These are phyloP conservation scores for Marchantia polymorpha DNA, from an alignment of 225 moss, liverwort and hornwort species.

Conservation along the genomic window DNA sequence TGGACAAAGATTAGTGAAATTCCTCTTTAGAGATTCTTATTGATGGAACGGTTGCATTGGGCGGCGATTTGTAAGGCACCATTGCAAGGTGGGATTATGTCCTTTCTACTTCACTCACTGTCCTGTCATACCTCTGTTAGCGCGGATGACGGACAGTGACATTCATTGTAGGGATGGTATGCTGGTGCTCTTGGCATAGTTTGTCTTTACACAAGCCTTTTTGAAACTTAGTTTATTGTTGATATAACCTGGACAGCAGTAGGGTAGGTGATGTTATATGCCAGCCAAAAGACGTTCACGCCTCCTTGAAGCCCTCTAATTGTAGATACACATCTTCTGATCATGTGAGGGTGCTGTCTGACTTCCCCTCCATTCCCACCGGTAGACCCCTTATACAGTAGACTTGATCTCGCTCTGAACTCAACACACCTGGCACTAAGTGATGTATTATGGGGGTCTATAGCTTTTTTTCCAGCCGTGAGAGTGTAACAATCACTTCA, in stretches of 20 bases:
- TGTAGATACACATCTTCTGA: constrained; percentile 36
- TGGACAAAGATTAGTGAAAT: neutral
- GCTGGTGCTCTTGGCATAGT: constrained; percentile 20
- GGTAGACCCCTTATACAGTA: constrained; percentile 19
- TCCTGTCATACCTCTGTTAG: constrained; percentile 1
- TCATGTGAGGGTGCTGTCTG: constrained; percentile 28
- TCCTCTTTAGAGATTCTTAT: neutral
- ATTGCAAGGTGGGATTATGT: constrained; percentile 18
- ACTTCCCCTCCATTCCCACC: constrained; percentile 6
- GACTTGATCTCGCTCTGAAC: constrained; percentile 22
- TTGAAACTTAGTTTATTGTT: constrained; percentile 39
- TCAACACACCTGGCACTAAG: constrained; percentile 26
- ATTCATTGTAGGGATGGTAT: constrained; percentile 44
- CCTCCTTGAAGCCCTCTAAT: constrained; percentile 34
- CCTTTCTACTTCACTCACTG: constrained; percentile 31
- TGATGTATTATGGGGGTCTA: constrained; percentile 12
- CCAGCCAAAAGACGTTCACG: constrained; percentile 22
- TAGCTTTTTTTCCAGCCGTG: constrained; percentile 1
- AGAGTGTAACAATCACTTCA: constrained; percentile 12
- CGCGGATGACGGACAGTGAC: constrained; percentile 27
- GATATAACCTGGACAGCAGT: constrained; percentile 33
- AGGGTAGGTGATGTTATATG: constrained; percentile 26
- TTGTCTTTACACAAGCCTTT: constrained; percentile 44
- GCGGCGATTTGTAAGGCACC: neutral
- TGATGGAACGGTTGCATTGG: neutral